Evolutionary conservation across 495 filamentous ascomycete species (phyloP), one percentile per base, ranked within the genome.

Genomic region (Elasticomyces elasticus): DNA sequence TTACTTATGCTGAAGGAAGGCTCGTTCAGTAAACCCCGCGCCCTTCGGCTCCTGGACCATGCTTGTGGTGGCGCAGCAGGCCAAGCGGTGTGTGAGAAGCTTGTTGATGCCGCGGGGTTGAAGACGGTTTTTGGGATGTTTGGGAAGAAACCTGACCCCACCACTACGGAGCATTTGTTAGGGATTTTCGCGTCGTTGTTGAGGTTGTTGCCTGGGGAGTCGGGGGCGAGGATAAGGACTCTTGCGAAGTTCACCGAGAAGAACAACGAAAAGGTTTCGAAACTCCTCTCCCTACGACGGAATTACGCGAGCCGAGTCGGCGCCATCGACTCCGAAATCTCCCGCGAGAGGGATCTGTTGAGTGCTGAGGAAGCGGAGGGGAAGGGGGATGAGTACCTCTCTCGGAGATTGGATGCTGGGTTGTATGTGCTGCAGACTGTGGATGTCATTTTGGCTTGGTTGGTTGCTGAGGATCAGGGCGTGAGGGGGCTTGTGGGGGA

Each of bases 401-500:
- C 83, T 0, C 74, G 81, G n/a, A 72, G 89, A 20, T 72, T 97
- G 27, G 90, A 96, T 62, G 89, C 84, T 0, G 92, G 92, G 0
- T 64, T 97, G 19, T 96, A 88, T 69, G 84, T 77, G 25, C 70
- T 97, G 49, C 87, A 95, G 73, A 88, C 84, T 6, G 78, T 90
- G 42, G 92, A 97, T 71, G 79, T 88, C 11, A 82, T 96, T 31
- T 64, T 97, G 33, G 88, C 92, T 20, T 99, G 94, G 94, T 72
- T 97, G 19, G 72, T 88, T 13, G 94, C 90, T 1, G 94, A 99
- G 67, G 94, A 97, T 63, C 79, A 80, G 42, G 89, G 87, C 0
- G 86, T 87, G 5, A 80, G 75, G 67, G 74, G 69, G 35, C 85
- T 77, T 67, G 79, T 96, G 19, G 57, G 74, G 23, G 70, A 69